Evolutionary conservation across 495 filamentous ascomycete species (phyloP).

Genomic region (Penicillium taxi): DNA sequence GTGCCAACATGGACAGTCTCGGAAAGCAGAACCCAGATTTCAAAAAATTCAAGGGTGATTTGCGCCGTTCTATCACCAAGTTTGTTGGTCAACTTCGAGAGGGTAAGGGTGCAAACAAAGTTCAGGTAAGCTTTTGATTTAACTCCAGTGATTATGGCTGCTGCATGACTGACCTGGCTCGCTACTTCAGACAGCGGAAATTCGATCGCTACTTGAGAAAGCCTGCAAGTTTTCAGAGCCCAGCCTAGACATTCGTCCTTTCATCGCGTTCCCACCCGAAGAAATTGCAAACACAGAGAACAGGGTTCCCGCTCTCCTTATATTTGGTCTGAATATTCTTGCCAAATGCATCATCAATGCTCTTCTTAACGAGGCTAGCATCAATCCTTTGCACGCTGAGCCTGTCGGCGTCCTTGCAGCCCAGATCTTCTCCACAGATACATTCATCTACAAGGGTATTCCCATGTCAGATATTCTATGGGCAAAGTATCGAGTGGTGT

Average conservation of each 20-base stretch:
- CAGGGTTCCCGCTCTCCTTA: slow-evolving; percentile 58
- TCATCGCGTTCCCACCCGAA: slow-evolving; percentile 50
- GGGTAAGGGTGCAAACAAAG: slow-evolving; percentile 53
- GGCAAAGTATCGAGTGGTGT: slow-evolving; percentile 73
- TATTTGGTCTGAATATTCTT: slow-evolving; percentile 80
- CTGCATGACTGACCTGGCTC: slow-evolving; percentile 6
- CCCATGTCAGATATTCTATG: slow-evolving; percentile 79
- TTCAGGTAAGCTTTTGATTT: slow-evolving; percentile 28
- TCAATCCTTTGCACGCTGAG: slow-evolving; percentile 64
- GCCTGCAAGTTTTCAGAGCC: slow-evolving; percentile 43
- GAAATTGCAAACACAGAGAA: slow-evolving; percentile 46
- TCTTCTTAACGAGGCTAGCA: slow-evolving; percentile 64
- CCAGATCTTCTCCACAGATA: slow-evolving; percentile 60
- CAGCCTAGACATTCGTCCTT: slow-evolving; percentile 58
- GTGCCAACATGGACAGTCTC: slow-evolving; percentile 45
- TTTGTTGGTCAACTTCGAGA: slow-evolving; percentile 66
- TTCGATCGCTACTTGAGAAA: slow-evolving; percentile 40
- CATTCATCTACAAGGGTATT: slow-evolving; percentile 60
- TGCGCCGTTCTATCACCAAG: slow-evolving; percentile 63
- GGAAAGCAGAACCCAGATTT: slow-evolving; percentile 45
- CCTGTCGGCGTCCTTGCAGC: slow-evolving; percentile 71
- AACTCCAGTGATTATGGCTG: background rate
- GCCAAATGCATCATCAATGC: slow-evolving; percentile 69
- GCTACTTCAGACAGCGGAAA: slow-evolving; percentile 39
- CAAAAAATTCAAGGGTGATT: slow-evolving; percentile 63